Percentiles rank a stretch among this genome's conserved stretches.
Evolutionary conservation across 306 rosid species (phyloP).

Genomic region (Spatholobus suberectus): DNA sequence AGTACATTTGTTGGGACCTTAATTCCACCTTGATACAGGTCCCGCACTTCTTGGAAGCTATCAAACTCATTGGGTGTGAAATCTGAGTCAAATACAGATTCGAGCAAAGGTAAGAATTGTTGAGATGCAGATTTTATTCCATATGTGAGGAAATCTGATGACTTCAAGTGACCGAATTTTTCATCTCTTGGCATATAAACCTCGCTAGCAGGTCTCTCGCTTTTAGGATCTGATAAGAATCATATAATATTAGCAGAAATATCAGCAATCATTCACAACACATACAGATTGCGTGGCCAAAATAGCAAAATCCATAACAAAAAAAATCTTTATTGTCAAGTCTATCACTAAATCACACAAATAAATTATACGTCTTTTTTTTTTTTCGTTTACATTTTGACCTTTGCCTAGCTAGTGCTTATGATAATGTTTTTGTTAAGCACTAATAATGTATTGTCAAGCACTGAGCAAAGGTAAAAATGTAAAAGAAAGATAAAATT

Average conservation of each 20-base stretch:
- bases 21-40: slow-evolving; percentile 67
- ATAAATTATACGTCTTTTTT: no score
- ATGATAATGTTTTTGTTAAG: no score
- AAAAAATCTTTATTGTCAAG: background rate
- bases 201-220: slow-evolving; percentile 44
- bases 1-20: slow-evolving; percentile 52
- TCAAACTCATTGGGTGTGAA: slow-evolving; percentile 56
- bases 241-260: background rate
- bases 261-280: background rate
- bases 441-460: no score
- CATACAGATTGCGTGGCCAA: background rate
- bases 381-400: no score
- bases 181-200: slow-evolving; percentile 83
- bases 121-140: slow-evolving; percentile 65
- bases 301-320: background rate
- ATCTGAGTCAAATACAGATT: slow-evolving; percentile 38
- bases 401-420: background rate
- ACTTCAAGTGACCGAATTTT: slow-evolving; percentile 67
- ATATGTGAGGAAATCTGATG: slow-evolving; percentile 67
- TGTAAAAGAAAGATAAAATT: no score
- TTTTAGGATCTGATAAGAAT: slow-evolving; percentile 52
- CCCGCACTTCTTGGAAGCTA: slow-evolving; percentile 60
- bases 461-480: no score
- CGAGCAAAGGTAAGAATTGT: slow-evolving; percentile 48
- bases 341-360: background rate